Percentiles rank a stretch among this genome's conserved stretches.
Evolutionary conservation across 352 stramenopile species (phyloP).

Genomic region (Phytophthora sojae): DNA sequence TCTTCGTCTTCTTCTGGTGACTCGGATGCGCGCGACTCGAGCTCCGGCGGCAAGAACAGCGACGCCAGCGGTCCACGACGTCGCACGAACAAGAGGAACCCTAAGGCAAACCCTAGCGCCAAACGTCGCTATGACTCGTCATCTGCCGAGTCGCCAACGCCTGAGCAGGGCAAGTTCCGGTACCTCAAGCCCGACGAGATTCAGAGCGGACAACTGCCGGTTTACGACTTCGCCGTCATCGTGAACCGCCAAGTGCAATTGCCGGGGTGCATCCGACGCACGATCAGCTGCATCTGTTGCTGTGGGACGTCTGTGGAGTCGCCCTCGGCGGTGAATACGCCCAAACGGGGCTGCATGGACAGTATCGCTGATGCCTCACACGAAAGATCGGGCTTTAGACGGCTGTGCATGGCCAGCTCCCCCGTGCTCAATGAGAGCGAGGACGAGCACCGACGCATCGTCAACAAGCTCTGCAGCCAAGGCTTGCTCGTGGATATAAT

Average conservation of each 20-base stretch:
- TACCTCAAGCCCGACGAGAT: slow-evolving; percentile 90
- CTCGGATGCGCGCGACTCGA: slow-evolving; percentile 33
- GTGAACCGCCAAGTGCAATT: slow-evolving; percentile 71
- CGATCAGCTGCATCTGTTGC: slow-evolving; percentile 48
- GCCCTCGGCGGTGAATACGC: slow-evolving; percentile 11
- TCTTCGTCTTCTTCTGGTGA: slow-evolving; percentile 4
- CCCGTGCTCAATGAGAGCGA: slow-evolving; percentile 68
- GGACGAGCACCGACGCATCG: slow-evolving; percentile 82
- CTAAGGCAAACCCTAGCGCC: slow-evolving; percentile 12
- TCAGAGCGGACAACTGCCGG: slow-evolving; percentile 54
- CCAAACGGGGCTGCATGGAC: slow-evolving; percentile 29
- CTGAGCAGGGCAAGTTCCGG: slow-evolving; percentile 60
- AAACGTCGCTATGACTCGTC: slow-evolving; percentile 35
- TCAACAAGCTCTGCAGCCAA: slow-evolving; percentile 78
- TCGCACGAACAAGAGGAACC: slow-evolving; percentile 17
- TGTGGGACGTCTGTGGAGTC: slow-evolving; percentile 20
- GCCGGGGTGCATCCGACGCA: slow-evolving; percentile 39
- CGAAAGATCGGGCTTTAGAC: slow-evolving; percentile 65
- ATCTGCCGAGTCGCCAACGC: slow-evolving; percentile 31
- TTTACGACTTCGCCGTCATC: slow-evolving; percentile 87
- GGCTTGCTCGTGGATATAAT: slow-evolving; percentile 86
- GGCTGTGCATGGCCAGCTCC: slow-evolving; percentile 68
- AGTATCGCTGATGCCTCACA: slow-evolving; percentile 42
- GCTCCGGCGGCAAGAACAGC: slow-evolving; percentile 28
- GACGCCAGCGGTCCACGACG: slow-evolving; percentile 12